Evolutionary conservation across 1,139 yeast genomes (phyloP).

Genomic region (Suhomyces kunorum): DNA sequence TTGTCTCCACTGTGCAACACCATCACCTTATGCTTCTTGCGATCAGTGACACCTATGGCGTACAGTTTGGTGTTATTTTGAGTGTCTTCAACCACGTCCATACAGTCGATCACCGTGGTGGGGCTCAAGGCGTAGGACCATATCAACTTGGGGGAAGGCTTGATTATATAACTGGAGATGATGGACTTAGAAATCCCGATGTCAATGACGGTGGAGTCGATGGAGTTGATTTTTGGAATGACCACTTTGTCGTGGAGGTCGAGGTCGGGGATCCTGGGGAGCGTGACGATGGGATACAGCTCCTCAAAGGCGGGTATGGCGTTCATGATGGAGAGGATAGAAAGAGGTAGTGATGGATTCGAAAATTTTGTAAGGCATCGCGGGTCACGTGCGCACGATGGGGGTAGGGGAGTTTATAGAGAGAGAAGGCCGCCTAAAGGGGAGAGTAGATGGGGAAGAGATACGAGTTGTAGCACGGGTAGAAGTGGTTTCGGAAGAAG

Average conservation of each 20-base stretch:
- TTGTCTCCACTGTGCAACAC: constrained; percentile 27
- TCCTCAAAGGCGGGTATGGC: constrained; percentile 32
- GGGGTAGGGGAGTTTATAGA: too few species aligned
- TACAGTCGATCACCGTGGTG: constrained; percentile 47
- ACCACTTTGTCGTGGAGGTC: constrained; percentile 31
- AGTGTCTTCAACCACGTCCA: constrained; percentile 37
- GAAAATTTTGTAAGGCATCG: constrained; percentile 16
- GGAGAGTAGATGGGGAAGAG: too few species aligned
- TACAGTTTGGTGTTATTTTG: constrained; percentile 26
- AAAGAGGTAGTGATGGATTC: constrained; percentile 1
- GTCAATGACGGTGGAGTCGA: constrained; percentile 39
- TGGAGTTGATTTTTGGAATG: constrained; percentile 30
- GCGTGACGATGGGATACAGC: constrained; percentile 40
- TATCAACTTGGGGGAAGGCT: constrained; percentile 77
- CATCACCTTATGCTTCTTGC: constrained; percentile 44
- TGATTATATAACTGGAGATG: constrained; percentile 66
- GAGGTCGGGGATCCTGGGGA: constrained; percentile 45
- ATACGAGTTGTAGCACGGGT: too few species aligned
- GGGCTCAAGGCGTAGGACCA: constrained; percentile 79
- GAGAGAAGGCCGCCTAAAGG: too few species aligned
- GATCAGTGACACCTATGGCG: constrained; percentile 49
- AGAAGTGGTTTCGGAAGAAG: too few species aligned
- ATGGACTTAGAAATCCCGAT: constrained; percentile 79
- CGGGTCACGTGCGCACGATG: constrained; percentile 11
- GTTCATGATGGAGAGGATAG: constrained; percentile 10